Base-by-base conservation (phyloP, 2,329 filamentous ascomycete genomes). In the Basipetospora sp. region DNA sequence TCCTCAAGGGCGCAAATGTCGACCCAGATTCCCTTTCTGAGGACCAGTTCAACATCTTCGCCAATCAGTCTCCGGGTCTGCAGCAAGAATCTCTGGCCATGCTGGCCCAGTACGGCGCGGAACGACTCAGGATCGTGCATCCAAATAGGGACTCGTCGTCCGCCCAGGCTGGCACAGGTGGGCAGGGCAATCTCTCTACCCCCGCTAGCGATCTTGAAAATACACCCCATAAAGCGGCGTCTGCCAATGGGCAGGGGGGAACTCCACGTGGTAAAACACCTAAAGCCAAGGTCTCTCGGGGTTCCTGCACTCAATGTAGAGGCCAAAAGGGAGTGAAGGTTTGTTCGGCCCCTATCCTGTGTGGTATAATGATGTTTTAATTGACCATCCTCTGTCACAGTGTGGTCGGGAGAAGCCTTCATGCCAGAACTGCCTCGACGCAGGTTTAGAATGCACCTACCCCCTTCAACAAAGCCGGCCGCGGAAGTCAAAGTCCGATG, bases 11-110 rank as follows among this genome's bases (percentile, higher is more conserved):
- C 2, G 60, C 54, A n/a, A 60, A 57, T 4, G 60, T 75, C n/a
- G 62, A 71, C 27, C 69, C 67, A 1, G 53, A 56, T 2, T 66
- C 68, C 1, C 53, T 75, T 8, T 69, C 66, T 1, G 43, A 52
- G 4, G 70, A 74, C 32, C 71, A 75, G 46, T 71, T 75, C 42
- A 64, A 57, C 44, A 75, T 74, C 13, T 72, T 76, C 44, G 59
- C 70, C 8, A 75, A 76, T 39, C 71, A 76, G 50, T 64, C 69
- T 1, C 69, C 70, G 0, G 59, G 65, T 3, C 51, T 74, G 5
- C 71, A 75, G 44, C 54, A 57, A 37, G 61, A 69, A 38, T 75
- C 71, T 1, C 52, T 76, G 11, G 60, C 57, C 2, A 70, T 76
- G 69, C 57, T 75, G 9, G 59, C 63, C 1, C 65, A 62, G 46